Base-by-base conservation (phyloP, 805 yeast genomes). In the Yarrowia hollandica region DNA sequence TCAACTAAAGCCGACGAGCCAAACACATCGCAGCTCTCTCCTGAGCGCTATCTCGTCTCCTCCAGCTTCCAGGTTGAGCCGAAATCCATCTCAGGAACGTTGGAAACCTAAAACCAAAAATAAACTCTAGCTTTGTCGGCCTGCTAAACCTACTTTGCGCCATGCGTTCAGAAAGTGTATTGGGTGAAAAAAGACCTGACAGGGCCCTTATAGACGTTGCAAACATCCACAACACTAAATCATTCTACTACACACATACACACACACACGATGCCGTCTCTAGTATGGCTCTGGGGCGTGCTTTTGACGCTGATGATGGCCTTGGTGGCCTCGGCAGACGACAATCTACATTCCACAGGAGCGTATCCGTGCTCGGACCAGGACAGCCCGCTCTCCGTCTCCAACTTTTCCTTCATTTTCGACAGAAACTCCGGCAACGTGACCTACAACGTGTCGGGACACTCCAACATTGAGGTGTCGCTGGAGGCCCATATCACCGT, bases 401-500 rank as follows among this genome's bases (percentile, higher is more conserved):
- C 58, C 44, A 52, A 37, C 44, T 52, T 52, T 16, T 35, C 42
- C 18, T 37, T 52, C 26, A n/a, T 52, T 9, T 52, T 52, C n/a
- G 58, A 52, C 58, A 25, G 58, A 2, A 37, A 35, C 33, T 14
- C 21, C 25, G 44, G 44, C 34, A 52, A 52, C 26, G 44, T 52
- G 15, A 52, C 58, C 25, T 52, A 35, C 44, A 25, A 37, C 26
- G 58, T 52, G 26, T 23, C 31, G 15, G 58, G 58, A 10, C 35
- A 55, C 39, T 55, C 59, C 38, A 35, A 42, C 60, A 25, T 52
- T 18, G 60, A 54, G 35, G 26, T 34, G 9, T n/a, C 30, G 28
- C 26, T 39, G 35, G 34, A 19, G 18, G 64, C 60, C 14, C 63
- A 60, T 23, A 61, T 67, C 30, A 56, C 61, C 19, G 46, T 71